A percentile compares a stretch with the other conserved stretches of the same genome.
Evolutionary conservation across 306 rosid genomes (phyloP).

Genomic region (Sindora glabra): DNA sequence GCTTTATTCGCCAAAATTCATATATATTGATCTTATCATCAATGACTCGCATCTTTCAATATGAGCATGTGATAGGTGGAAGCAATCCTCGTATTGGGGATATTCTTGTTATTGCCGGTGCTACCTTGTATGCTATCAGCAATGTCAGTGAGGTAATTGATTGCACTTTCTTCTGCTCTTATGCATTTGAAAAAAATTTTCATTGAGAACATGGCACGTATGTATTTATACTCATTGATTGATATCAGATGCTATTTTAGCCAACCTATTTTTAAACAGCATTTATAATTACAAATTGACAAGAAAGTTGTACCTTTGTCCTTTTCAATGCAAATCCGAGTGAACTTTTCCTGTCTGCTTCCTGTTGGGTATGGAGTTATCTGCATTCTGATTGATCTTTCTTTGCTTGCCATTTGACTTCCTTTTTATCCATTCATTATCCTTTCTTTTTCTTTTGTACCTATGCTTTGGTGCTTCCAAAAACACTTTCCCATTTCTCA

Average conservation of each 20-base stretch:
- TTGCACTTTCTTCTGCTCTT: background rate
- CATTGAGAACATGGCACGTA: background rate
- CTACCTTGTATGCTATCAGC: slow-evolving; percentile 70
- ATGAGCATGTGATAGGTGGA: slow-evolving; percentile 49
- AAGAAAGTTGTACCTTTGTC: background rate
- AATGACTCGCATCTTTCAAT: slow-evolving; percentile 4
- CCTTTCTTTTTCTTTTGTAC: background rate
- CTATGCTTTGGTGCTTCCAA: background rate
- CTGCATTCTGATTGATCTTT: background rate
- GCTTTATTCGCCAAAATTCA: background rate
- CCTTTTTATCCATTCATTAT: background rate
- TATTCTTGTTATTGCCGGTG: slow-evolving; percentile 61
- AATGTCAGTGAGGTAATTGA: slow-evolving; percentile 74
- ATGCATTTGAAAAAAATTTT: background rate
- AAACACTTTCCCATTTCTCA: background rate
- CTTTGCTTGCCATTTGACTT: background rate
- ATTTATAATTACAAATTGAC: background rate
- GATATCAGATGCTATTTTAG: background rate
- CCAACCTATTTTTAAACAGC: background rate
- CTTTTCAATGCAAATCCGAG: background rate
- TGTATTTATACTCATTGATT: background rate
- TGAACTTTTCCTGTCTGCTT: background rate
- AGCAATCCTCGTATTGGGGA: slow-evolving; percentile 64
- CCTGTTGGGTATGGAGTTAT: background rate
- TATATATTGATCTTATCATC: background rate